Evolutionary conservation across 2,329 filamentous ascomycete genomes (phyloP).

Genomic region (Colletotrichum lentis): DNA sequence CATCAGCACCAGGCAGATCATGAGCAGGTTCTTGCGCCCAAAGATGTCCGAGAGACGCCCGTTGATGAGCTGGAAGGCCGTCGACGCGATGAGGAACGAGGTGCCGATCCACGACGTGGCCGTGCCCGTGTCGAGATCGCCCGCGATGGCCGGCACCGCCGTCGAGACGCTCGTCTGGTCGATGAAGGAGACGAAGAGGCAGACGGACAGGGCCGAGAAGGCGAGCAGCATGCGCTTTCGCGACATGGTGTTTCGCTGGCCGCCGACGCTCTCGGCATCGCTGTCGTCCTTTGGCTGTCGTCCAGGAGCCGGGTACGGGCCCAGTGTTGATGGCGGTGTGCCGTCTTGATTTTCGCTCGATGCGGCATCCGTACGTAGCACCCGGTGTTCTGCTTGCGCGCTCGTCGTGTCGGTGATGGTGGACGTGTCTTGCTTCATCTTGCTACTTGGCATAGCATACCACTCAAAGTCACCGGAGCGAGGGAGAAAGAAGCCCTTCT

Average conservation of each 20-base stretch:
- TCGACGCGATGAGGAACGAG: constrained; percentile 50
- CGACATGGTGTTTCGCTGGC: constrained; percentile 48
- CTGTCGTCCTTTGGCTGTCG: constrained; percentile 18
- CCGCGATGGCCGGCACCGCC: constrained; percentile 49
- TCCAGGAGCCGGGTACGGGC: not conserved
- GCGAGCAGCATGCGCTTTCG: constrained; percentile 45
- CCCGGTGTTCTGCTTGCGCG: not conserved
- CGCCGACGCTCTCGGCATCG: constrained; percentile 42
- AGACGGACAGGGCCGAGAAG: constrained; percentile 44
- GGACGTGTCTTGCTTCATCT: constrained; percentile 25
- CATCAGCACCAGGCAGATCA: constrained; percentile 45
- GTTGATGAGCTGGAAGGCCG: constrained; percentile 49
- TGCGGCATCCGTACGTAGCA: not conserved
- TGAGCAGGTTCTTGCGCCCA: constrained; percentile 47
- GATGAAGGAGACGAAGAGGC: constrained; percentile 48
- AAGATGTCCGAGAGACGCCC: constrained; percentile 49
- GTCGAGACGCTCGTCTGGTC: constrained; percentile 50
- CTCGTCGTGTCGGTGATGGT: not conserved
- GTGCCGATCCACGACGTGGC: constrained; percentile 49
- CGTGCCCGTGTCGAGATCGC: constrained; percentile 44
- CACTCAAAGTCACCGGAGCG: not conserved
- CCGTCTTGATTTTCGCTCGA: constrained; percentile 23
- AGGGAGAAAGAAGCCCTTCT: not conserved
- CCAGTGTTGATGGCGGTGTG: too few relatives aligned
- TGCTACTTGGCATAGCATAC: not conserved